phyloP scores from a whole-genome alignment of 306 rosid genomes.

The Purshia tridentata region DNA sequence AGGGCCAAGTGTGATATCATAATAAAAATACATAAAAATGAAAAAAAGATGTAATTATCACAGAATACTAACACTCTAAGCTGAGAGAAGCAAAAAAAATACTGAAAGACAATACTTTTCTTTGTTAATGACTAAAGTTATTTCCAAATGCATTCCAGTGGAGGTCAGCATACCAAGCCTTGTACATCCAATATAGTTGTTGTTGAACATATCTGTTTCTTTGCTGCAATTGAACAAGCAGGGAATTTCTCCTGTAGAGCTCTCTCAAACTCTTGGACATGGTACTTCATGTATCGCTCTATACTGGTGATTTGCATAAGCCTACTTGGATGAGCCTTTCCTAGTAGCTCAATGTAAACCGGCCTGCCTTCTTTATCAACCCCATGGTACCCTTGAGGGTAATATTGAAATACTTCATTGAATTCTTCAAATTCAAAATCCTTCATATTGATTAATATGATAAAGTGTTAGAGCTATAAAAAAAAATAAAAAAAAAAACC shows the following conservation, averaged over 20 bases:
- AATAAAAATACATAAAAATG: no score
- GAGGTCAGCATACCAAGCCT: constrained; percentile 75
- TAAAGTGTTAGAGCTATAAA: constrained; percentile 30
- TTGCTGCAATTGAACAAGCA: constrained; percentile 91
- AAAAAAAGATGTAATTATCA: no score
- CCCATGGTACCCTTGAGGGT: constrained; percentile 98
- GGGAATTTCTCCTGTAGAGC: constrained; percentile 86
- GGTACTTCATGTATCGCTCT: constrained; percentile 86
- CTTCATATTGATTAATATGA: constrained; percentile 40
- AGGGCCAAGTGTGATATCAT: no score
- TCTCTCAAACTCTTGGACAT: constrained; percentile 94
- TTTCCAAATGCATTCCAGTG: neutral
- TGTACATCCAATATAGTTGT: constrained; percentile 93
- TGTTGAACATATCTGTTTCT: constrained; percentile 72
- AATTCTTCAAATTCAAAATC: constrained; percentile 89
- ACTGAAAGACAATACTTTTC: neutral
- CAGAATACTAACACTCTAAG: no score
- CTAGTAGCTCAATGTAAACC: constrained; percentile 90
- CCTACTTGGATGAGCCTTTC: constrained; percentile 91
- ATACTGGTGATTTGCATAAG: constrained; percentile 76
- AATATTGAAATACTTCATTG: constrained; percentile 86
- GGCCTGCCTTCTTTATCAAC: constrained; percentile 98
- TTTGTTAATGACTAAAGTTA: neutral
- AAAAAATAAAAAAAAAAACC: neutral
- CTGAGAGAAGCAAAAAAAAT: no score